Conservation (phyloP, 768 basidiomycete genomes). For the Cantharellus cinnabarinus region DNA sequence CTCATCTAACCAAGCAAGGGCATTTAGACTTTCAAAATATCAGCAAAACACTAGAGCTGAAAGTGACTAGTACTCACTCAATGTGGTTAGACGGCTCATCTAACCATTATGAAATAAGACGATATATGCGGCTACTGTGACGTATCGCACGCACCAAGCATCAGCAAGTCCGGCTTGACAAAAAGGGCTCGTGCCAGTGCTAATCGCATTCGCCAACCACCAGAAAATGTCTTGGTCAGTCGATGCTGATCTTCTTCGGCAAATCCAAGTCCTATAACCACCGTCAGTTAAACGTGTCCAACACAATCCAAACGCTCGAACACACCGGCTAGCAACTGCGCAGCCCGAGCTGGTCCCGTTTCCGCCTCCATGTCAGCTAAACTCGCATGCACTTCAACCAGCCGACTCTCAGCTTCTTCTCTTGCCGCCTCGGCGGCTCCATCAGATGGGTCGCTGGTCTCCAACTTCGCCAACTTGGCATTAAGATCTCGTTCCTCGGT, state of each 20-base stretch:
- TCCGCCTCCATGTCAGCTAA: slow-evolving; percentile 98
- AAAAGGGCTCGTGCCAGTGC: slow-evolving; percentile 90
- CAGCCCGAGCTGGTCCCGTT: slow-evolving; percentile 87
- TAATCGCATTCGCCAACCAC: slow-evolving; percentile 98
- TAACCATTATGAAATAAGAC: slow-evolving; percentile 29
- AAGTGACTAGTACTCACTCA: slow-evolving; percentile 17
- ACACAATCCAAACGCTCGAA: not conserved
- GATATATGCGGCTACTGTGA: not conserved
- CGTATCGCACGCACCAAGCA: slow-evolving; percentile 20
- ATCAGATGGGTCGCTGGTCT: slow-evolving; percentile 24
- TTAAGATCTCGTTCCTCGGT: slow-evolving; percentile 69
- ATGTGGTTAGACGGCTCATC: slow-evolving; percentile 97
- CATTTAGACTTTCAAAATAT: slow-evolving; percentile 44
- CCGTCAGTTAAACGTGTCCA: slow-evolving; percentile 1
- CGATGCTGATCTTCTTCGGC: slow-evolving; percentile 67
- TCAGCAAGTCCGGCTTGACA: slow-evolving; percentile 44
- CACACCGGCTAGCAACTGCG: slow-evolving; percentile 64
- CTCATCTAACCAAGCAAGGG: slow-evolving; percentile 71
- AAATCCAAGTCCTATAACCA: slow-evolving; percentile 62
- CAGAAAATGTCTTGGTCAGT: slow-evolving; percentile 74
- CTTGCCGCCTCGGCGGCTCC: slow-evolving; percentile 67
- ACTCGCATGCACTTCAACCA: slow-evolving; percentile 77
- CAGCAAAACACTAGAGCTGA: not conserved
- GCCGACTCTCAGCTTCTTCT: slow-evolving; percentile 60
- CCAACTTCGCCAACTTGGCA: slow-evolving; percentile 46